Evolutionary conservation across 192 early-diverging fungal genomes (phyloP), one percentile per base, ranked within the genome.

Genomic region (Coemansia sp.): DNA sequence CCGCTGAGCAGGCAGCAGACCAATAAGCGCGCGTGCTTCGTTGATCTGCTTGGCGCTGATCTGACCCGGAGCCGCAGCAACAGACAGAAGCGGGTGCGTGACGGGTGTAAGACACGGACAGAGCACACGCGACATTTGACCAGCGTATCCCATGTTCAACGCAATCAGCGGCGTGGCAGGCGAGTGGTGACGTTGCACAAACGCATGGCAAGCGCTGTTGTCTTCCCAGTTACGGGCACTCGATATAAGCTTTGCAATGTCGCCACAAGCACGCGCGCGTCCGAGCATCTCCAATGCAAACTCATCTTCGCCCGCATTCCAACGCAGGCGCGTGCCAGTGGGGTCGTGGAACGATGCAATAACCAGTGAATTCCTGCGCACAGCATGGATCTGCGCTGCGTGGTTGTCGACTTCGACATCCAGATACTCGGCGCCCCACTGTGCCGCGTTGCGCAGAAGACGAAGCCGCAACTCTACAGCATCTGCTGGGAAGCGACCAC

Each of bases 181-280:
- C 8, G 81, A 60, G 25, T 78, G 68, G 53, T 85, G 64, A 4
- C 60, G 62, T 19, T 77, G 58, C 24, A 87, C 77, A 82, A 97
- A 99, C 18, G 71, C 70, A 60, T 87, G 78, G 55, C 95, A 85
- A 9, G 85, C 85, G 59, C 92, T 83, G 78, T 98, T 99, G 77
- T 97, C 94, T 55, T 87, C 78, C 67, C 93, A 70, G 22, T 74
- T 71, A 23, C 81, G 78, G 18, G 94, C 94, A 14, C 68, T 74
- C 19, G 96, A 94, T 55, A 99, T 92, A 49, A 99, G 79, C 82
- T 99, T 99, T 76, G 93, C 86, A 56, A 97, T 88, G 67, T 99
- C 93, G 50, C 89, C 91, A 63, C 84, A 82, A 2, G 83, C 65
- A 8, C 83, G 68, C 8, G 87, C 89, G 7, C 71, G 71, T 6